Percentiles rank a stretch among this genome's conserved stretches.
Evolutionary conservation across 208 protist genomes (phyloP).

Genomic region (Leishmania tarentolae): DNA sequence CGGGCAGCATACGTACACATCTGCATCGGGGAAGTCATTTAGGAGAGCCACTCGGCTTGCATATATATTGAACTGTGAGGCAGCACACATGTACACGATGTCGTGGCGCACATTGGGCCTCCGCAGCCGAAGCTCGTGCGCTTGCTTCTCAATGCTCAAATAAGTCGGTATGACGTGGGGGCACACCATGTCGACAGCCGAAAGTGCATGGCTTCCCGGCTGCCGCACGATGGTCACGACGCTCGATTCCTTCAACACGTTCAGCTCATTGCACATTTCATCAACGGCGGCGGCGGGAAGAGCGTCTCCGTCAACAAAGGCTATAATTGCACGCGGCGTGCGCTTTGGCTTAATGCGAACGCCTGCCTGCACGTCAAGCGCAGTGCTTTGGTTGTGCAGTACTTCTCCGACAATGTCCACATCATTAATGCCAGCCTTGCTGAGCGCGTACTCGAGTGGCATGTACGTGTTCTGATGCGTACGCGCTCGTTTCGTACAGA

Average conservation of each 20-base stretch:
- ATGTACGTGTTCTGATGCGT: slow-evolving; percentile 28
- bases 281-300: slow-evolving; percentile 54
- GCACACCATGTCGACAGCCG: slow-evolving; percentile 45
- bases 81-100: slow-evolving; percentile 83
- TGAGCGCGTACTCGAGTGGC: slow-evolving; percentile 45
- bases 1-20: slow-evolving; percentile 86
- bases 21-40: slow-evolving; percentile 72
- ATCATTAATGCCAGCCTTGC: slow-evolving; percentile 27
- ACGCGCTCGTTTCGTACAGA: slow-evolving; percentile 18
- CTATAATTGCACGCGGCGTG: slow-evolving; percentile 35
- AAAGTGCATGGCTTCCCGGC: slow-evolving; percentile 37
- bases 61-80: slow-evolving; percentile 57
- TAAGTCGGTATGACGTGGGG: slow-evolving; percentile 61
- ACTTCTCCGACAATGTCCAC: slow-evolving; percentile 38
- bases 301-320: slow-evolving; percentile 82
- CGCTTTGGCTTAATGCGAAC: slow-evolving; percentile 54
- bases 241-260: slow-evolving; percentile 49
- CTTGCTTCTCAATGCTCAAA: slow-evolving; percentile 62
- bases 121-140: slow-evolving; percentile 44
- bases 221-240: slow-evolving; percentile 58
- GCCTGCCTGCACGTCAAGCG: slow-evolving; percentile 49
- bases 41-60: slow-evolving; percentile 42
- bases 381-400: slow-evolving; percentile 20
- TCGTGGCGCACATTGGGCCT: slow-evolving; percentile 57
- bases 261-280: slow-evolving; percentile 62